These are phyloP conservation scores for Apiospora pterosperma DNA, from an alignment of 2,329 filamentous ascomycete species.

Conservation along the genomic window DNA sequence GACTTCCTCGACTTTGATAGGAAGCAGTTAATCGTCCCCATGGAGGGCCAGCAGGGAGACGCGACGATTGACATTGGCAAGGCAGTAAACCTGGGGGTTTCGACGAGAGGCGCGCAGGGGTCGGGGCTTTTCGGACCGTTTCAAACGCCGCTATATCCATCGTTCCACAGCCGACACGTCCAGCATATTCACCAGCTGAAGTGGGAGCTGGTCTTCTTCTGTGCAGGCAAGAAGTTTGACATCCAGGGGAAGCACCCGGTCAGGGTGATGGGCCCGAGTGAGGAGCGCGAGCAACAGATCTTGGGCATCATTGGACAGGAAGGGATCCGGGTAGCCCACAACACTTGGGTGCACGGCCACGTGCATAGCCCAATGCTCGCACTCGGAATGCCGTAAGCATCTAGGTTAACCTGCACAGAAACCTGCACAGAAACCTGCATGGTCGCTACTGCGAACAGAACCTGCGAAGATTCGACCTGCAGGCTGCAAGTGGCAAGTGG, in stretches of 20 bases:
- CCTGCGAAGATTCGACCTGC: background rate
- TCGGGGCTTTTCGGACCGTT: background rate
- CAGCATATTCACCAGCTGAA: slow-evolving; percentile 3
- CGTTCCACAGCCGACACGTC: slow-evolving; percentile 5
- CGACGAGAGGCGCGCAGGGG: background rate
- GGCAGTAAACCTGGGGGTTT: background rate
- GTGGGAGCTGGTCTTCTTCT: slow-evolving; percentile 3
- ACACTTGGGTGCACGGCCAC: background rate
- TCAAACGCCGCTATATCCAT: background rate
- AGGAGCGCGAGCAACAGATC: background rate
- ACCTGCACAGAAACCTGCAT: too few relatives aligned
- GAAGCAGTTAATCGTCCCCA: background rate
- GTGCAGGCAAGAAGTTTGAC: slow-evolving; percentile 6
- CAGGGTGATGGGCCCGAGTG: slow-evolving; percentile 7
- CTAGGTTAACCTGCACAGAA: background rate
- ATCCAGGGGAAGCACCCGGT: slow-evolving; percentile 3
- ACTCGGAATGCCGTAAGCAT: background rate
- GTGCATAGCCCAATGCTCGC: background rate
- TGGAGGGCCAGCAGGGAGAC: background rate
- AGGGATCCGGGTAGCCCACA: background rate
- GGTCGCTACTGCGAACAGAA: too few relatives aligned
- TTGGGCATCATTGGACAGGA: background rate
- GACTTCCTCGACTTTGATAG: background rate
- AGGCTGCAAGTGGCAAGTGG: too few relatives aligned
- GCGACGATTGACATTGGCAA: slow-evolving; percentile 5